Base-by-base conservation (phyloP, 495 filamentous ascomycete genomes). In the Penicillium simplicissimum region DNA sequence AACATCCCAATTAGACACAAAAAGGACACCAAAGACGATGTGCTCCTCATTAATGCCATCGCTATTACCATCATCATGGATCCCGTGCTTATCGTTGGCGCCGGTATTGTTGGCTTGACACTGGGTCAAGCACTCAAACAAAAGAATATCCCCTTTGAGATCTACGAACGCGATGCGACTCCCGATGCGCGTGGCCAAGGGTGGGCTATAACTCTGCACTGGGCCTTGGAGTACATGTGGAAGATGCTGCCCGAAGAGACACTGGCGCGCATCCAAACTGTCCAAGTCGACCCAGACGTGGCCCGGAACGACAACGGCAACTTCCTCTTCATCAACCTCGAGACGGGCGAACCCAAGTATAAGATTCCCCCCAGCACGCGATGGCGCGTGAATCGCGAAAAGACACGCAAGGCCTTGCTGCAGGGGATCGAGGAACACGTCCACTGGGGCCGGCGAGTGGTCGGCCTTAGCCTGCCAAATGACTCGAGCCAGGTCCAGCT, bases 201-300 rank as follows among this genome's bases (percentile, higher is more conserved):
- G 15, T 88, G 83, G 84, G 84, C 81, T 17, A 78, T 88, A 35
- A 86, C 85, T 0, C 73, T 87, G 23, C 84, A 87, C 67, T 86
- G 82, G 82, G 79, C 80, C 8, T 70, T 85, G 8, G 67, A 79
- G 6, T 77, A 76, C n/a, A 71, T 87, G 59, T 69, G 74, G 2
- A 58, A 76, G 21, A 69, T 86, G 45, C 71, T 87, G 17, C 82
- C 83, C 0, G 66, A 77, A 11, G 67, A 80, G 8, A 69, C 82
- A 14, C 58, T 83, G 3, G 58, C 58, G 2, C 72, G 74, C 0
- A 74, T 87, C n/a, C 73, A 78, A 33, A 76, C 78, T 52, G 69
- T 76, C 2, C 79, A 82, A 55, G 81, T 85, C 14, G 77, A 85
- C 56, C 68, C 81, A 68, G 66, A 61, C 31, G 61, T 69, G 35